These are phyloP conservation scores for Marasmius sp. DNA, from an alignment of 1,284 basidiomycete species.

Conservation along the genomic window DNA sequence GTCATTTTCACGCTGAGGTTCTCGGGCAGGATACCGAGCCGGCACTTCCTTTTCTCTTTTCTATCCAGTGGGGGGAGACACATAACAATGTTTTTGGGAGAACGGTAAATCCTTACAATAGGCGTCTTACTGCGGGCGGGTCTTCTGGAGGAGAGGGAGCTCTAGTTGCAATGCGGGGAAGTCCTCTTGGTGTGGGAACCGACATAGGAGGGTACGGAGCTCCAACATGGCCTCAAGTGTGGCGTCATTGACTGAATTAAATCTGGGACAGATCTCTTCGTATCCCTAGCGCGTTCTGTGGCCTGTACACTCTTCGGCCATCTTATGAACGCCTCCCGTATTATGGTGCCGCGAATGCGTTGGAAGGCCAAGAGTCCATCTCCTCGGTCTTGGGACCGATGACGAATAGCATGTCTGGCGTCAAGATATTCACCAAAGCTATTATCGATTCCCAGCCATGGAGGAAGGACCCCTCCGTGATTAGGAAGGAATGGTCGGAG, in stretches of 20 bases:
- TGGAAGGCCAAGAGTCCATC: conserved; percentile 72
- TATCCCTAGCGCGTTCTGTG: conserved; percentile 67
- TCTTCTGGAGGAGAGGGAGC: conserved; percentile 59
- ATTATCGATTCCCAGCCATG: conserved; percentile 64
- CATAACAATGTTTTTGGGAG: conserved; percentile 51
- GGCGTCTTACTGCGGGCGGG: conserved; percentile 54
- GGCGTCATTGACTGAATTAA: background rate
- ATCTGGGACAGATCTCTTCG: conserved; percentile 59
- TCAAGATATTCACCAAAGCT: conserved; percentile 65
- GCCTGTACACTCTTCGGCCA: conserved; percentile 70
- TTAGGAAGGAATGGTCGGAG: conserved; percentile 67
- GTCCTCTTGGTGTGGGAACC: conserved; percentile 58
- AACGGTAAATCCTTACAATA: conserved; percentile 48
- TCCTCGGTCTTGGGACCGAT: conserved; percentile 76
- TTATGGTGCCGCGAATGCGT: conserved; percentile 56
- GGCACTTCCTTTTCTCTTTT: conserved; percentile 26
- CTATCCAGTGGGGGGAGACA: conserved; percentile 52
- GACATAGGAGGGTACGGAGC: conserved; percentile 61
- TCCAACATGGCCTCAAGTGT: background rate
- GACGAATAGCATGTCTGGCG: conserved; percentile 50
- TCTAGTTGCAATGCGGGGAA: conserved; percentile 39
- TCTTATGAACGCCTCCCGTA: conserved; percentile 75
- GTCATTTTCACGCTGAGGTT: conserved; percentile 18
- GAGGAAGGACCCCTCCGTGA: conserved; percentile 63
- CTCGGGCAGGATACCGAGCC: background rate